Base-by-base conservation (phyloP, 805 yeast genomes). In the Candida silvicultrix region DNA sequence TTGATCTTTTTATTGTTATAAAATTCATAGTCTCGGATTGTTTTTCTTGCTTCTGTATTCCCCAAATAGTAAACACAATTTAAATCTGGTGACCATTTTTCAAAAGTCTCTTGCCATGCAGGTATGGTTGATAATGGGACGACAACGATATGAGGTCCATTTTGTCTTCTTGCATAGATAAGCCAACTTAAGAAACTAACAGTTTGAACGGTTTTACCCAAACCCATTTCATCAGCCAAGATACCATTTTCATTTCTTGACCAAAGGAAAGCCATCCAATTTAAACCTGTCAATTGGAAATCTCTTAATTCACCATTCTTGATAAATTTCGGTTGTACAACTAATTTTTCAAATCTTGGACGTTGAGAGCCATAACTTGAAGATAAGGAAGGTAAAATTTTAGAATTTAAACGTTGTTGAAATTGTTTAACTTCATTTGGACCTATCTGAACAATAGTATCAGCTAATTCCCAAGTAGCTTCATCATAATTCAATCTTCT, bases 221-320 rank as follows among this genome's bases (percentile, higher is more conserved):
- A 75, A 45, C 99, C 99, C 99, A 94, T 94, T 66, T 94, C 99
- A 70, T 94, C 99, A 5, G 99, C 99, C 38, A 94, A 70, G 43
- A 94, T 94, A 46, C 99, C 98, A 65, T 94, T 94, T 68, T 94
- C 97, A 65, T 92, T 88, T 58, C 97, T 79, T 4, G 96, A 88
- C 99, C 99, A 94, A 50, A 94, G 70, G 63, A 92, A 94, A 0
- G 99, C 99, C 99, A 94, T 94, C 99, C 99, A 94, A 66, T 94
- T 94, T 51, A 94, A 76, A 46, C 99, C 99, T 0, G 99, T 94
- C 64, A 94, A 75, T 71, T 94, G 99, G 77, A 94, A 94, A 69
- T 94, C 99, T 64, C 99, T 80, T 52, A 94, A 74, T 63, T 85
- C 94, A 43, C 97, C 97, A 59, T 85, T 83, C 62, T 89, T 89